Conservation (phyloP, 2,329 filamentous ascomycete genomes). For the Xylariaceae sp. region DNA sequence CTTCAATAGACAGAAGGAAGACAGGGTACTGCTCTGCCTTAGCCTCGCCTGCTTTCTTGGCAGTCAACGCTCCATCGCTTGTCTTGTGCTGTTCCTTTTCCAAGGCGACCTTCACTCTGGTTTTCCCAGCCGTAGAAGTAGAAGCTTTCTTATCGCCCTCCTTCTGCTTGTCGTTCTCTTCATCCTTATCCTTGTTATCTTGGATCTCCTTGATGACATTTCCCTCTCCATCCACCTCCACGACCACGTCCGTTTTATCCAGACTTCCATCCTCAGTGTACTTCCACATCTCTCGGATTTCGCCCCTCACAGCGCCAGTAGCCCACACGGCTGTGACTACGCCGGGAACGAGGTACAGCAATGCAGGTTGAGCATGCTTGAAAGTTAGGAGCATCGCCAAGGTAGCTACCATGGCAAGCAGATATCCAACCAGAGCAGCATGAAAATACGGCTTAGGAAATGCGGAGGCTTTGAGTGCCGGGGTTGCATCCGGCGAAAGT, state of each 20-base stretch:
- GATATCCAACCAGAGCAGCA: slow-evolving; percentile 77
- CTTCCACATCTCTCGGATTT: slow-evolving; percentile 77
- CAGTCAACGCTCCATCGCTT: slow-evolving; percentile 13
- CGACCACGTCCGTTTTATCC: slow-evolving; percentile 61
- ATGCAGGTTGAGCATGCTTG: slow-evolving; percentile 84
- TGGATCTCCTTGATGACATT: slow-evolving; percentile 51
- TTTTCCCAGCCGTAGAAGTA: background rate
- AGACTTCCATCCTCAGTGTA: slow-evolving; percentile 77
- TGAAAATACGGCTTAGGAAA: slow-evolving; percentile 90
- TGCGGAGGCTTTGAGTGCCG: slow-evolving; percentile 48
- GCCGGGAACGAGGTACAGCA: slow-evolving; percentile 90
- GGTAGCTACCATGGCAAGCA: slow-evolving; percentile 78
- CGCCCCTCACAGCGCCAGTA: slow-evolving; percentile 74
- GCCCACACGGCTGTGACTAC: slow-evolving; percentile 78
- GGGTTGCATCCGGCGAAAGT: slow-evolving; percentile 41
- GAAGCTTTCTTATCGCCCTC: slow-evolving; percentile 24
- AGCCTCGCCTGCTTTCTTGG: slow-evolving; percentile 17
- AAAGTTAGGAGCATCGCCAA: slow-evolving; percentile 78
- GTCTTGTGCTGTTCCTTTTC: slow-evolving; percentile 35
- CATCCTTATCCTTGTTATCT: slow-evolving; percentile 45
- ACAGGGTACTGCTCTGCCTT: slow-evolving; percentile 28
- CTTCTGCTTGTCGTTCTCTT: slow-evolving; percentile 40
- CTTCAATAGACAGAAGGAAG: slow-evolving; percentile 42
- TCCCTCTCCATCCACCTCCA: slow-evolving; percentile 59
- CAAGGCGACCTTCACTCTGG: background rate